Evolutionary conservation across 768 basidiomycete species (phyloP), one percentile per base, ranked within the genome.

Genomic region (Auriscalpium microsporum): DNA sequence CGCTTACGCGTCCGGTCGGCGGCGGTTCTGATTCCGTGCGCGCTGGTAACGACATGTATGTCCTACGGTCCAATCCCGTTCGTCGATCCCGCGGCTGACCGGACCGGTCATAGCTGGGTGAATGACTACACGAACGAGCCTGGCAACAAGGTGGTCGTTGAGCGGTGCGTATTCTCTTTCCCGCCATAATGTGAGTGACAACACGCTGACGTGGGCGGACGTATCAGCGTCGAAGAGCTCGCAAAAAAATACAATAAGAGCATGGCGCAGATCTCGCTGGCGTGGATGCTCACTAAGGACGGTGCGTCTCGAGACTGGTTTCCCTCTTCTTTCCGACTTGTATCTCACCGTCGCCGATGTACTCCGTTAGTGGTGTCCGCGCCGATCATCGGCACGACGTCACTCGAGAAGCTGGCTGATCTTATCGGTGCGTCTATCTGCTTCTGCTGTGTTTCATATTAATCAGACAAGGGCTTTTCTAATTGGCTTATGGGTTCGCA

Each of bases 241-340:
- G 70, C 77, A 19, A 72, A 73, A 61, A 65, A 71, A 35, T 65
- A 68, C 17, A 68, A 68, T 10, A 62, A 71, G 21, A 66, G 67
- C 33, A 77, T 78, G 76, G 73, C 73, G 1, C 70, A 72, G 54
- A 64, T 74, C 13, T 67, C 71, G 14, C 54, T 71, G n/a, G 72
- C 73, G 6, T 75, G 74, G 73, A 59, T 63, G 2, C 48, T 70
- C 11, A 37, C 66, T 0, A 69, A 66, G 38, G 57, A 52, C 28
- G 38, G 16, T 28, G 11, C 23, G 42, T 44, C 28, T 28, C 23
- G 23, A 7, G 28, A 28, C 28, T 28, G 2, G 28, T 7, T 28
- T 2, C 7, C 28, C 28, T 28, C 28, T 4, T 28, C 28, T 4
- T 28, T 28, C 28, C 28, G 21, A 21, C 2, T 21, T 21, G 2